Base-by-base conservation (phyloP, 1,284 basidiomycete species). In the Fomitiporia mediterranea region DNA sequence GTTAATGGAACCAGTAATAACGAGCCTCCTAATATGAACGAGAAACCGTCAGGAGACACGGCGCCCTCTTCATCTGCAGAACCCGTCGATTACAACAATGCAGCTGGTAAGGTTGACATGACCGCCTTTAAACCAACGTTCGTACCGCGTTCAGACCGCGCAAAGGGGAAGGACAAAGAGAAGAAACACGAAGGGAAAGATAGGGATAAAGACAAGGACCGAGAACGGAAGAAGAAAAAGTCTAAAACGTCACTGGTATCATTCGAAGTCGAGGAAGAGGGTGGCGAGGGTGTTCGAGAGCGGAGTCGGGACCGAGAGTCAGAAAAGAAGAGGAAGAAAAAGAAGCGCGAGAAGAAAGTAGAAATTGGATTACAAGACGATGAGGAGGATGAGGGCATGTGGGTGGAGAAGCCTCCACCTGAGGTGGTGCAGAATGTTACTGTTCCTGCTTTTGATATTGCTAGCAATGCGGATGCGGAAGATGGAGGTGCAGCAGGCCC, bases 81-180 rank as follows among this genome's bases (percentile, higher is more conserved):
- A 4, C 34, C 38, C 37, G 30, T 48, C 11, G 37, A 47, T 28
- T 52, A 54, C 17, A 28, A 57, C 27, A 21, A 50, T 17, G 64
- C 63, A 23, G 73, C 74, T 35, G 56, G 56, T 13, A 62, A 59
- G 21, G 74, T 89, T 4, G 84, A 90, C 64, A 59, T 81, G 15
- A 70, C 74, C 35, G 80, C 82, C 0, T 93, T 92, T 74, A 89
- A 84, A 63, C 91, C 91, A 8, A 91, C 84, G 0, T 94, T 95
- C 63, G 83, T 91, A 9, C 81, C 82, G 7, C 81, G 83, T 1
- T 58, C 70, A 1, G 59, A 65, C n/a, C 53, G 63, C 21, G 67
- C 68, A 48, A 72, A 74, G 59, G 63, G 67, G 47, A 72, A 70
- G 58, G 67, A 66, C 61, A 68, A 73, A 58, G 73, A 70, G 11